These are phyloP conservation scores for Cunninghamia lanceolata DNA, from an alignment of 75 land plant genomes.

Conservation along the genomic window DNA sequence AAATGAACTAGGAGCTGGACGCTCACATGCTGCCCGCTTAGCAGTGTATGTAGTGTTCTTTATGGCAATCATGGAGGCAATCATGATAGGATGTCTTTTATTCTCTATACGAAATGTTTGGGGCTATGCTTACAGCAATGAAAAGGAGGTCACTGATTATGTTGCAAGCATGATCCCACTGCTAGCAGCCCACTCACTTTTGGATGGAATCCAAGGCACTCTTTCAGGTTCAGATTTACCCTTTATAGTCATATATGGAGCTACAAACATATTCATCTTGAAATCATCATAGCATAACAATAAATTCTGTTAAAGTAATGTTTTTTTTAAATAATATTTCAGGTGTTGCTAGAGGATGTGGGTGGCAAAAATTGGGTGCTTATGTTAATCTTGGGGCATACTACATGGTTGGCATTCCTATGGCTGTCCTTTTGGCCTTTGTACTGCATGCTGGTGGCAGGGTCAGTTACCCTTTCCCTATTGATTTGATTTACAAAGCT, in stretches of 20 bases:
- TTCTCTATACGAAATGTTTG: too few relatives aligned
- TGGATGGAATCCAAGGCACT: constrained; percentile 80
- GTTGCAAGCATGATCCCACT: constrained; percentile 4
- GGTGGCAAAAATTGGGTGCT: too few relatives aligned
- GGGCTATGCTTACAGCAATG: too few relatives aligned
- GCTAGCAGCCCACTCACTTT: constrained; percentile 45
- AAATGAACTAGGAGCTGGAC: constrained; percentile 79
- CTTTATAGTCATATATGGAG: too few relatives aligned
- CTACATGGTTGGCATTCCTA: constrained; percentile 69
- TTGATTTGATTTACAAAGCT: too few relatives aligned
- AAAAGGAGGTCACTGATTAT: too few relatives aligned
- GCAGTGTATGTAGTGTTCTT: constrained; percentile 36
- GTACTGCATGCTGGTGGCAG: too few relatives aligned
- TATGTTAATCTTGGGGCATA: constrained; percentile 66
- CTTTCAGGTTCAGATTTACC: constrained; percentile 27
- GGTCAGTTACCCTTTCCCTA: too few relatives aligned
- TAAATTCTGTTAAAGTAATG: background rate
- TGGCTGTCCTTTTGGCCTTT: constrained; percentile 24
- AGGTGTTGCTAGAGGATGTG: too few relatives aligned
- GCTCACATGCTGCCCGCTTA: constrained; percentile 37
- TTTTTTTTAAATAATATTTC: background rate
- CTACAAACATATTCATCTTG: constrained; percentile 14
- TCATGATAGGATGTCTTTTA: constrained; percentile 27
- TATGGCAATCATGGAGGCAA: constrained; percentile 42
- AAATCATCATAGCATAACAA: background rate